A percentile compares a stretch with the other conserved stretches of the same genome.
These are phyloP conservation scores for Erigeron canadensis DNA, from an alignment of 129 eudicot species.

Conservation along the genomic window DNA sequence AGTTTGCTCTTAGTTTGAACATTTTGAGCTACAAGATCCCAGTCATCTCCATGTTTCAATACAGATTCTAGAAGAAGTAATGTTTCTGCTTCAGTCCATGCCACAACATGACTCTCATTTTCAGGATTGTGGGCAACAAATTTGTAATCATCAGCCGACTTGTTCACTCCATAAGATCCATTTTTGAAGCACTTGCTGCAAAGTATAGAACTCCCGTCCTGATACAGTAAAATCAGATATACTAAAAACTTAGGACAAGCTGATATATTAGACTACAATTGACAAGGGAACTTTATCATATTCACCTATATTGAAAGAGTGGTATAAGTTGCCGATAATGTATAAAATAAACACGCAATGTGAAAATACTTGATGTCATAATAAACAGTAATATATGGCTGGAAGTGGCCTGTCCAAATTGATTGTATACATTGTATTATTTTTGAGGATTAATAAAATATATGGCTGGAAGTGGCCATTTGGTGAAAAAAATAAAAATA, in stretches of 20 bases:
- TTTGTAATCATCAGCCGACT: conserved; percentile 66
- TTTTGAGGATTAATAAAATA: too few relatives aligned
- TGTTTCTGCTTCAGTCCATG: conserved; percentile 94
- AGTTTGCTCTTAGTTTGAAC: conserved; percentile 75
- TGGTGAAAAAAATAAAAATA: too few relatives aligned
- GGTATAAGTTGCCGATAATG: too few relatives aligned
- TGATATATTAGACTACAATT: background rate
- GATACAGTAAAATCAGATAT: conserved; percentile 25
- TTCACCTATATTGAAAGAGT: too few relatives aligned
- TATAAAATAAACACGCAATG: too few relatives aligned
- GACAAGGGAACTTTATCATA: background rate
- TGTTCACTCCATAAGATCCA: conserved; percentile 54
- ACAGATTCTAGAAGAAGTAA: conserved; percentile 86
- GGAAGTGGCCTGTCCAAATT: too few relatives aligned
- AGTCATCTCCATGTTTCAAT: conserved; percentile 85
- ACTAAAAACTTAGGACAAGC: background rate
- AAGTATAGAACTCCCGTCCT: conserved; percentile 57
- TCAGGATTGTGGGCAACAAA: conserved; percentile 37
- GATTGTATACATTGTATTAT: too few relatives aligned
- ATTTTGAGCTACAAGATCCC: conserved; percentile 87
- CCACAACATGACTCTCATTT: conserved; percentile 26
- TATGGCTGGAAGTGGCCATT: too few relatives aligned
- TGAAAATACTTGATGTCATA: too few relatives aligned
- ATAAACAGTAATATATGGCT: too few relatives aligned
- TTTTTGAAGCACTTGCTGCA: conserved; percentile 79